Evolutionary conservation across 176 grass and related monocot species (phyloP), one percentile per base, ranked within the genome.

Genomic region (Dactylis glomerata): DNA sequence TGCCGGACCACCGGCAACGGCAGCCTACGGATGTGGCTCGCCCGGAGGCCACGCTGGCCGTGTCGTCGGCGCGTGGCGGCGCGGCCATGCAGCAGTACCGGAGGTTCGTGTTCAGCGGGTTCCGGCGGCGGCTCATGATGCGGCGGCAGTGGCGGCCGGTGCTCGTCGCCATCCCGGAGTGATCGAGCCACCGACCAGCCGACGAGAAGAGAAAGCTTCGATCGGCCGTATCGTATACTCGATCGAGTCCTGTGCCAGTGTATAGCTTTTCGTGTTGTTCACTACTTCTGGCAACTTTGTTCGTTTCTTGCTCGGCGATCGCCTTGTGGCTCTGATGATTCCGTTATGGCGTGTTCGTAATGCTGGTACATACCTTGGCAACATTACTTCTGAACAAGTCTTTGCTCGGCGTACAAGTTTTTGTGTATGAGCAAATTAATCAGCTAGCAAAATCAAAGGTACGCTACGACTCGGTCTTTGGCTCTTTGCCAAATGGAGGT

Each of bases 111-210:
- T 95, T 94, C 67, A 79, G 83, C 28, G 82, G 84, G 3, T 83
- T 97, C 75, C 82, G 92, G 75, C 81, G 88, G 1, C 86, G 92
- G 32, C 81, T 97, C 30, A 79, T 94, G 51, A 84, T 90, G 74
- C 77, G 95, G 15, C 36, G 95, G 13, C 80, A 87, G 14, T 97
- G 95, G 95, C 86, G 84, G 50, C 92, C 95, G 10, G 81, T 87
- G 45, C 95, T 97, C 50, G 92, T 90, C 61, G 92, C 92, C 86
- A 97, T 97, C 88, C 92, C 86, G 64, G 95, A 97, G 88, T 94
- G 90, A 94, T 33, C 42, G 22, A 3, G 10, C 15, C 31, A 32
- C 6, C 69, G 2, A 12, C 32, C 27, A 14, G 3, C 26, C 27
- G 14, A 36, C 10, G 68, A 73, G 14, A 8, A 41, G 68, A 73